phyloP scores from a whole-genome alignment of 176 grass and related monocot species.

The Avena insularis region DNA sequence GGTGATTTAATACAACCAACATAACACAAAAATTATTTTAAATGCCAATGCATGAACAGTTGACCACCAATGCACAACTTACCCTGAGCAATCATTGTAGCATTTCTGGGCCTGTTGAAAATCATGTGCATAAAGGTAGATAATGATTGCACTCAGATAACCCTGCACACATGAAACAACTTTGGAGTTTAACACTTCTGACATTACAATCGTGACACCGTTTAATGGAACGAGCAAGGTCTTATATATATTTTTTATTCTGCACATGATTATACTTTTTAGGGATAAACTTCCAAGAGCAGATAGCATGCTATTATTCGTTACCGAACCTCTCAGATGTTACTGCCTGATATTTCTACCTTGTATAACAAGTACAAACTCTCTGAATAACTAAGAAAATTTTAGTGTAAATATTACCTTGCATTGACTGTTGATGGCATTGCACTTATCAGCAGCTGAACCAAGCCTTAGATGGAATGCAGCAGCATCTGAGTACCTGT shows the following conservation, averaged over 20 bases:
- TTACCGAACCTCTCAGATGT: not conserved
- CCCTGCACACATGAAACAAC: constrained; percentile 58
- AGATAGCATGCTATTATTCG: not conserved
- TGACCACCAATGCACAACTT: constrained; percentile 41
- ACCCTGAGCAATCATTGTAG: constrained; percentile 98
- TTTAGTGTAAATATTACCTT: constrained; percentile 60
- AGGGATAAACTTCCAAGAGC: not conserved
- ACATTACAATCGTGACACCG: not conserved
- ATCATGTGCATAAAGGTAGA: constrained; percentile 97
- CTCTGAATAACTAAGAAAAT: constrained; percentile 29
- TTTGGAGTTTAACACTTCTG: not conserved
- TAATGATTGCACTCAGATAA: constrained; percentile 90
- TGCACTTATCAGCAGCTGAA: constrained; percentile 91
- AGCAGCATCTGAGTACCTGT: constrained; percentile 87
- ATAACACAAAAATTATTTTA: constrained; percentile 31
- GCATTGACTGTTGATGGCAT: constrained; percentile 97
- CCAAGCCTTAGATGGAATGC: constrained; percentile 83
- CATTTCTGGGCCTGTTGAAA: constrained; percentile 99
- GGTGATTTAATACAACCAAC: not conserved
- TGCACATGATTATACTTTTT: not conserved
- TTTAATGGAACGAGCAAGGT: not conserved
- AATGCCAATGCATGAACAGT: not conserved
- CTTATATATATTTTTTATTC: not conserved
- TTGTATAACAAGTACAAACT: not conserved
- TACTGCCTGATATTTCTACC: not conserved